Evolutionary conservation across 2,329 filamentous ascomycete species (phyloP).

Genomic region (Monilinia vaccinii-corymbosi): DNA sequence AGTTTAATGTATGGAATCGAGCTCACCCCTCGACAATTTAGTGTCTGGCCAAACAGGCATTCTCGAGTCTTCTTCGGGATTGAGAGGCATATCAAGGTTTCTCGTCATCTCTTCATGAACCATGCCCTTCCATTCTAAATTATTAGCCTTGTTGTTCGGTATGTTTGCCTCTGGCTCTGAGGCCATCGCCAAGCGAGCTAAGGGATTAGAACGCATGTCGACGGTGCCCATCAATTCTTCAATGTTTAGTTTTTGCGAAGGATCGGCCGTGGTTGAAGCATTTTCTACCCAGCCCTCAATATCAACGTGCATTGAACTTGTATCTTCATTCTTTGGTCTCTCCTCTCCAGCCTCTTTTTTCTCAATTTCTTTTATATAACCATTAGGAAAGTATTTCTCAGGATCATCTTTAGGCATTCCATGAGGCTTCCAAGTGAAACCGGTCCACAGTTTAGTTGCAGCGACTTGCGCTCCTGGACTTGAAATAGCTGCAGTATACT

Average conservation of each 20-base stretch:
- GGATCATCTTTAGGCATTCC: conserved; percentile 13
- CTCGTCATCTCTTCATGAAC: background rate
- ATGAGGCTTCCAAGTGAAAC: conserved; percentile 14
- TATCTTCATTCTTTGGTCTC: background rate
- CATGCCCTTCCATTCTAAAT: background rate
- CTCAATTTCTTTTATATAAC: background rate
- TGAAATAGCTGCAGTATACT: conserved; percentile 8
- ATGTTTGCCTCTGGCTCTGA: background rate
- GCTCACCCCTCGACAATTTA: background rate
- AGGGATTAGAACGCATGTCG: background rate
- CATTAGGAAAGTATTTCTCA: conserved; percentile 4
- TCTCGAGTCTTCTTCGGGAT: background rate
- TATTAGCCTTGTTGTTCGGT: background rate
- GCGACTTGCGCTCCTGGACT: background rate
- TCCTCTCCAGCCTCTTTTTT: background rate
- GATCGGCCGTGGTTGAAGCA: background rate
- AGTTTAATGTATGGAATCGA: background rate
- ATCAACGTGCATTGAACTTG: background rate
- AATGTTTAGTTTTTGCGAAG: background rate
- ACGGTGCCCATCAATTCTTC: background rate
- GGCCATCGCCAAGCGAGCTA: background rate
- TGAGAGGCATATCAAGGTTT: background rate
- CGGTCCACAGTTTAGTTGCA: conserved; percentile 2
- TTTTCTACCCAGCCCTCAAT: conserved; percentile 4
- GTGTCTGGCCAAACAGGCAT: background rate